Evolutionary conservation across 257 asterid genomes (phyloP).

Genomic region (Anisodus acutangulus): DNA sequence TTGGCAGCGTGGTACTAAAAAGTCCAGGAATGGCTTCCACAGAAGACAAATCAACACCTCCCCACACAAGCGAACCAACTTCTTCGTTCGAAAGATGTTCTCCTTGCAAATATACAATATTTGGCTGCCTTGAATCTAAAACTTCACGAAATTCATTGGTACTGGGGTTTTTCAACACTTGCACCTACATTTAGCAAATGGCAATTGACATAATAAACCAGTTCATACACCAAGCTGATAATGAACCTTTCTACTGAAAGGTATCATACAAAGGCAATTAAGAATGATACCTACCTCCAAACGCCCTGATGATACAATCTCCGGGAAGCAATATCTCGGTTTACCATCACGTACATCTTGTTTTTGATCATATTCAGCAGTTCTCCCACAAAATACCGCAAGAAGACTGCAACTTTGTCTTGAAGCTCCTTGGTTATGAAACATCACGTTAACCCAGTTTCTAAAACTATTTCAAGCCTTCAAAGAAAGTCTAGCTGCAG

Average conservation of each 20-base stretch:
- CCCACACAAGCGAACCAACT: slow-evolving; percentile 66
- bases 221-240: no score
- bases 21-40: slow-evolving; percentile 68
- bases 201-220: not conserved
- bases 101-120: slow-evolving; percentile 82
- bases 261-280: not conserved
- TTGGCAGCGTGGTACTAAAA: slow-evolving; percentile 63
- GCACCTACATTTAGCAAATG: slow-evolving; percentile 59
- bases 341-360: slow-evolving; percentile 53
- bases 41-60: slow-evolving; percentile 65
- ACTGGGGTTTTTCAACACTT: slow-evolving; percentile 73
- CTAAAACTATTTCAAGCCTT: not conserved
- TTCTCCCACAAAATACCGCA: slow-evolving; percentile 61
- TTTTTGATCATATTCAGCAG: slow-evolving; percentile 49
- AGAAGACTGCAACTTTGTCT: slow-evolving; percentile 83
- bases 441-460: slow-evolving; percentile 51
- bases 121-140: slow-evolving; percentile 79
- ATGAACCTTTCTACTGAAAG: no score
- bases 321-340: slow-evolving; percentile 66
- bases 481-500: not conserved
- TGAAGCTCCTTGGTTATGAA: slow-evolving; percentile 80
- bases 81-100: slow-evolving; percentile 62
- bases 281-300: slow-evolving; percentile 66
- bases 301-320: slow-evolving; percentile 76
- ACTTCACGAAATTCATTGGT: slow-evolving; percentile 68